Conservation (phyloP, 2,329 filamentous ascomycete genomes). For the Neopestalotiopsis sp. region DNA sequence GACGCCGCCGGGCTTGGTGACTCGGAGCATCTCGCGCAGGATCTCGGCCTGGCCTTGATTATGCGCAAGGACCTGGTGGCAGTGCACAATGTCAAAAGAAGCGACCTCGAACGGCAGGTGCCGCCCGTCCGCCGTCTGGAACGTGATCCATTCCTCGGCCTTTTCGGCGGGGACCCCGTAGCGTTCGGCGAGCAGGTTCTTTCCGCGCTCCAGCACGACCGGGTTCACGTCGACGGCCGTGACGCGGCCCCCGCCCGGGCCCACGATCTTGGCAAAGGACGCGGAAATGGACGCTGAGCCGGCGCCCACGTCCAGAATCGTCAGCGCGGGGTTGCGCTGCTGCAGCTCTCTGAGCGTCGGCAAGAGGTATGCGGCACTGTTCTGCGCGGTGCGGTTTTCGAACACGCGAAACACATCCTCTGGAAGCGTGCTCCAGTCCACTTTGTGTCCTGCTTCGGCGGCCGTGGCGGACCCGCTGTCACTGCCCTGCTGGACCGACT, state of each 20-base stretch:
- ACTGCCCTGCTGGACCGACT: not conserved
- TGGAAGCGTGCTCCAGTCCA: slow-evolving; percentile 5
- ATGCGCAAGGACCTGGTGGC: slow-evolving; percentile 35
- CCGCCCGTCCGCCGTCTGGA: not conserved
- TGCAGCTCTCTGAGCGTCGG: slow-evolving; percentile 30
- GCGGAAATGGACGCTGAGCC: slow-evolving; percentile 53
- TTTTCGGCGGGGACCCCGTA: not conserved
- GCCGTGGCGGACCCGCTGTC: not conserved
- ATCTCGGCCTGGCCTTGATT: slow-evolving; percentile 28
- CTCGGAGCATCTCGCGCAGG: slow-evolving; percentile 36
- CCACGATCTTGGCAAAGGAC: slow-evolving; percentile 42
- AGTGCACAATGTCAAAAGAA: slow-evolving; percentile 34
- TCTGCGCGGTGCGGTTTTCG: slow-evolving; percentile 1
- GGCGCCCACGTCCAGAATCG: slow-evolving; percentile 51
- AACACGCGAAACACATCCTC: not conserved
- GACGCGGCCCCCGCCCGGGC: slow-evolving; percentile 47
- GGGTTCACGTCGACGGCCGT: slow-evolving; percentile 29
- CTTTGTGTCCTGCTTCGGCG: not conserved
- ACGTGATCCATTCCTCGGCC: not conserved
- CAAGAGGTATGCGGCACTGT: slow-evolving; percentile 32
- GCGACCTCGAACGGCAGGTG: slow-evolving; percentile 33
- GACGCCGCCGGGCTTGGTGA: slow-evolving; percentile 35
- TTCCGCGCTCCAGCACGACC: not conserved
- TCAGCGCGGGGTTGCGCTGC: slow-evolving; percentile 28
- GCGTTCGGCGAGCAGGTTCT: slow-evolving; percentile 5